A percentile compares a stretch with the other conserved stretches of the same genome.
These are phyloP conservation scores for Lagerstroemia speciosa DNA, from an alignment of 345 rosid genomes.

Conservation along the genomic window DNA sequence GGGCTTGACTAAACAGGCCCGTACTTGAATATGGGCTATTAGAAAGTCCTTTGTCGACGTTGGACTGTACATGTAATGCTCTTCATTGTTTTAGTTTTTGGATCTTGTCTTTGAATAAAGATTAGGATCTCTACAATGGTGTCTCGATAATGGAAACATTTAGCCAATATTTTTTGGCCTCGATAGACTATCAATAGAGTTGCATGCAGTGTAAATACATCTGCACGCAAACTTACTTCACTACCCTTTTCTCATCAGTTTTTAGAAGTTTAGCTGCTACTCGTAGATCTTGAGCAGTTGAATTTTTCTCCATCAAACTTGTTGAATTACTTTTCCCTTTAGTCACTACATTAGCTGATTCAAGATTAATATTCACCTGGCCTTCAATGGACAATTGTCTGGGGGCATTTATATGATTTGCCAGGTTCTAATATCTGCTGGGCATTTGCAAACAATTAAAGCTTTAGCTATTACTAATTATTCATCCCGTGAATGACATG, in stretches of 20 bases:
- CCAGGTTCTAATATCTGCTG: no score
- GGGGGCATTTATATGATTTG: no score
- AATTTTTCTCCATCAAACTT: no score
- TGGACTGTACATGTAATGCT: not conserved
- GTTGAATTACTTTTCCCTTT: no score
- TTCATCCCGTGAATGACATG: no score
- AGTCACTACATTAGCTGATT: no score
- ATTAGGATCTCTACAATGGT: not conserved
- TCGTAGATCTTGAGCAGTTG: no score
- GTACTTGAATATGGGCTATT: not conserved
- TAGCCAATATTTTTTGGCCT: not conserved
- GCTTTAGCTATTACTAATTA: no score
- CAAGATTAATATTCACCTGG: no score
- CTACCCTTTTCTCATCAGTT: not conserved
- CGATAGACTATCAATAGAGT: not conserved
- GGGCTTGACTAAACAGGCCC: not conserved
- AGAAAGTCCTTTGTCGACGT: not conserved
- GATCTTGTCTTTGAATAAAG: not conserved
- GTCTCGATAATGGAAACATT: not conserved
- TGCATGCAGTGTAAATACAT: not conserved
- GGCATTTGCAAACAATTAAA: no score
- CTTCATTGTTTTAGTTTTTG: not conserved
- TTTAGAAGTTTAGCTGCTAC: not conserved
- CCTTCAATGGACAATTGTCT: no score
- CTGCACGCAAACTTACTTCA: not conserved